Evolutionary conservation across 352 stramenopile species (phyloP).

Genomic region (Phytopythium kandeliae): DNA sequence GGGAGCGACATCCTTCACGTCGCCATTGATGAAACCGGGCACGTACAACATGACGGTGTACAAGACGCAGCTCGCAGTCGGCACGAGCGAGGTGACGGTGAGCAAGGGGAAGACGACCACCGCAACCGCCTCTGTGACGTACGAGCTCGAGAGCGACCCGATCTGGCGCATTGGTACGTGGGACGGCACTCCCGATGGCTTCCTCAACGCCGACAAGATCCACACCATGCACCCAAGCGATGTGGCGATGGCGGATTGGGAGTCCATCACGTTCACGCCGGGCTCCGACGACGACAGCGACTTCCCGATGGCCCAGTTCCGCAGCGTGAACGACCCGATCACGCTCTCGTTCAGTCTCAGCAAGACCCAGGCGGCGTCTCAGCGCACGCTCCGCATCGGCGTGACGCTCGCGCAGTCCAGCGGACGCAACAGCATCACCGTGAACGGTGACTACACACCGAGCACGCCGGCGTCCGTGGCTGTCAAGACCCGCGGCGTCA

Average conservation of each 20-base stretch:
- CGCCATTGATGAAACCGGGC: slow-evolving; percentile 36
- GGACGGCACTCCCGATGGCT: slow-evolving; percentile 43
- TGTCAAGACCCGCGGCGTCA: slow-evolving; percentile 42
- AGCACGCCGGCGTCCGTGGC: slow-evolving; percentile 17
- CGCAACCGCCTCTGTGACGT: slow-evolving; percentile 20
- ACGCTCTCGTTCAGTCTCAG: slow-evolving; percentile 33
- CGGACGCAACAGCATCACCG: slow-evolving; percentile 27
- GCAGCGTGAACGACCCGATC: slow-evolving; percentile 38
- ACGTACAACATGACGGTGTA: slow-evolving; percentile 50
- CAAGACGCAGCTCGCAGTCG: slow-evolving; percentile 47
- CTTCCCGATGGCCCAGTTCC: slow-evolving; percentile 50
- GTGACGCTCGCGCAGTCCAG: slow-evolving; percentile 38
- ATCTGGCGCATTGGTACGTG: slow-evolving; percentile 48
- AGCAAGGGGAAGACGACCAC: slow-evolving; percentile 7
- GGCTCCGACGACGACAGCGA: slow-evolving; percentile 15
- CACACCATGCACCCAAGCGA: slow-evolving; percentile 48
- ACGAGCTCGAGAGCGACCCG: slow-evolving; percentile 12
- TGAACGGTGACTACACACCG: slow-evolving; percentile 31
- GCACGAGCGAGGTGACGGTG: slow-evolving; percentile 19
- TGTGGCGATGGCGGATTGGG: slow-evolving; percentile 27
- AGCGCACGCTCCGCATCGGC: slow-evolving; percentile 36
- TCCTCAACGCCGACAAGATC: slow-evolving; percentile 53
- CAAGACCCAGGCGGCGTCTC: background rate
- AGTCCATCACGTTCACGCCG: slow-evolving; percentile 21
- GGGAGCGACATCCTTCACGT: no score